phyloP scores from a whole-genome alignment of 2,329 filamentous ascomycete genomes.

The Botrytis fabae region DNA sequence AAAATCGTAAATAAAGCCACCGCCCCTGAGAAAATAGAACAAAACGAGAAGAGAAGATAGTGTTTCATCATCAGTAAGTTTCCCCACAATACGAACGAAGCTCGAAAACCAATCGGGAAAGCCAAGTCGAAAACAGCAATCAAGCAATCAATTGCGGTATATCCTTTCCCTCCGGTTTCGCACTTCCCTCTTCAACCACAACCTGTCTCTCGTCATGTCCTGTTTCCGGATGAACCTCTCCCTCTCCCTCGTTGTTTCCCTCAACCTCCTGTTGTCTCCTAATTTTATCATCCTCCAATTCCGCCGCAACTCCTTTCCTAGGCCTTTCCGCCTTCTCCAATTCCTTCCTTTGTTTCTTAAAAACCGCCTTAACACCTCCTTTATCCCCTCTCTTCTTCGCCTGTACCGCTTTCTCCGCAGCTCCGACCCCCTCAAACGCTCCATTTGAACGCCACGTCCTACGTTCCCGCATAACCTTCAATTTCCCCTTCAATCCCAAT shows the following conservation, averaged over 20 bases:
- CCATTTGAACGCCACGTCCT: slow-evolving; percentile 44
- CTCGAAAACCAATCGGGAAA: not conserved
- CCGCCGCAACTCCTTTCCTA: not conserved
- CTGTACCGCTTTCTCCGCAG: slow-evolving; percentile 48
- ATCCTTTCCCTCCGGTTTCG: not conserved
- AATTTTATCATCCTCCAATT: slow-evolving; percentile 11
- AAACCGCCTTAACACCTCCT: slow-evolving; percentile 49
- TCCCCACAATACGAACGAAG: not conserved
- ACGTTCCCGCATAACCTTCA: slow-evolving; percentile 42
- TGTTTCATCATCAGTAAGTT: not conserved
- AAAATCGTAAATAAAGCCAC: not conserved
- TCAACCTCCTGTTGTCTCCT: not conserved
- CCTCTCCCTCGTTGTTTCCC: not conserved
- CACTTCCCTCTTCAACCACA: not conserved
- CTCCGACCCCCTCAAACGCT: slow-evolving; percentile 50
- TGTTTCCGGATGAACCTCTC: not conserved
- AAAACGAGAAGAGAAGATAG: not conserved
- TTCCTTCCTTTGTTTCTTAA: slow-evolving; percentile 47
- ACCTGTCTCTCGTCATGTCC: not conserved
- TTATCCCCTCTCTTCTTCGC: slow-evolving; percentile 47
- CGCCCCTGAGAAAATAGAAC: not conserved
- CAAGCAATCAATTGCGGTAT: not conserved
- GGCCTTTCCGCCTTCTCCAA: slow-evolving; percentile 48
- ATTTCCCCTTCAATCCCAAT: slow-evolving; percentile 36
- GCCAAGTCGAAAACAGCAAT: not conserved